A percentile compares a stretch with the other conserved stretches of the same genome.
phyloP scores from a whole-genome alignment of 768 basidiomycete genomes.

The Tremella mesenterica region DNA sequence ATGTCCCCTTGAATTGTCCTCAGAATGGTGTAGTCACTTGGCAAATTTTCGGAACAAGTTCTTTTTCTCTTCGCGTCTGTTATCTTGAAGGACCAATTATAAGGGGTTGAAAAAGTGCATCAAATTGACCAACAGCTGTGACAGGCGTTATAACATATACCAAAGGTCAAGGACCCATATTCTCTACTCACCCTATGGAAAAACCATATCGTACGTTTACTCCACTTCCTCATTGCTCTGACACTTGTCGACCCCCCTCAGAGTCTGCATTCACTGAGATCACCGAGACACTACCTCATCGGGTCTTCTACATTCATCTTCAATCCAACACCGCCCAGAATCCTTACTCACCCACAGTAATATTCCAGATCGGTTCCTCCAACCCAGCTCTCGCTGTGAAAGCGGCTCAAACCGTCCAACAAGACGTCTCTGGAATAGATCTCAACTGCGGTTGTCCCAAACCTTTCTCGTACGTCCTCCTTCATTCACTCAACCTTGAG shows the following conservation, averaged over 20 bases:
- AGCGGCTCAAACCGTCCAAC: constrained; percentile 74
- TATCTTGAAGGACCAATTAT: no score
- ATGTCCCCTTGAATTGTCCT: not conserved
- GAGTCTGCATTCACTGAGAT: not conserved
- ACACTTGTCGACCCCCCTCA: not conserved
- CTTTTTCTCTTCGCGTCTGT: no score
- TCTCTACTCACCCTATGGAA: constrained; percentile 86
- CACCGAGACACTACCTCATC: no score
- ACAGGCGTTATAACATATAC: constrained; percentile 83
- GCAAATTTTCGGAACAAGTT: no score
- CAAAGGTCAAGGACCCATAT: constrained; percentile 70
- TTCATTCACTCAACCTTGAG: no score
- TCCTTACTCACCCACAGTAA: constrained; percentile 46
- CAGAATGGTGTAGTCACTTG: not conserved
- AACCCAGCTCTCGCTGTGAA: constrained; percentile 83
- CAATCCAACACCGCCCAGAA: no score
- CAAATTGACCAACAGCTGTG: constrained; percentile 51
- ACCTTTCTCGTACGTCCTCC: constrained; percentile 62
- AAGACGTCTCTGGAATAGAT: constrained; percentile 88
- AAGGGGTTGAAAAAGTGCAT: no score
- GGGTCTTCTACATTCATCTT: no score
- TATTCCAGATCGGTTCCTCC: constrained; percentile 90
- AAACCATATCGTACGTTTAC: constrained; percentile 58
- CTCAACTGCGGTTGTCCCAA: constrained; percentile 98
- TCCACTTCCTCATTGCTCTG: not conserved